Base-by-base conservation (phyloP, 257 asterid genomes). In the Verbena officinalis region DNA sequence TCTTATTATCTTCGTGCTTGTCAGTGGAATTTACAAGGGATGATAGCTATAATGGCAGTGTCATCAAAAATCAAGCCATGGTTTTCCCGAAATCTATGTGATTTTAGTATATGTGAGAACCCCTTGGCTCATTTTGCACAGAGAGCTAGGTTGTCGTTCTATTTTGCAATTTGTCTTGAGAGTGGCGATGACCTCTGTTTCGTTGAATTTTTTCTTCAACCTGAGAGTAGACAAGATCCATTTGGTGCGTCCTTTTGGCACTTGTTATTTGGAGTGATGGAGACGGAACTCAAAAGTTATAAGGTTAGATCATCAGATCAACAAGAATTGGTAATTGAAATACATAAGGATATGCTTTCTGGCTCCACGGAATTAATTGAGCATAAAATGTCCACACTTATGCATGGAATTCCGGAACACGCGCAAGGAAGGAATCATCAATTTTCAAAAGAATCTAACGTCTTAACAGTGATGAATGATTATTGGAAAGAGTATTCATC, bases 101-200 rank as follows among this genome's bases (percentile, higher is more conserved):
- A 64, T 49, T 30, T 46, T 3, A 57, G 39, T 42, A 46, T 56
- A 38, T 5, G 20, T 1, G 44, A 36, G 62, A 44, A 38, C 19
- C 71, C 71, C 5, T 27, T 17, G 33, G 76, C 58, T 10, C 72
- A 72, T 61, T 72, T 36, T 50, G 63, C 63, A 0, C 62, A 12
- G 17, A n/a, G 0, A 27, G 51, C 54, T 20, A 55, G 54, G 19
- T 12, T 62, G 23, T 43, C 70, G 27, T 39, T 17, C 19, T 22
- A 46, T 15, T 42, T 53, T 43, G 69, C 49, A 34, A 24, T 70
- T 44, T 46, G 16, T 49, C 43, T 54, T 12, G 15, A 16, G 24
- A 58, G 62, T 13, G 1, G 11, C 31, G 57, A 34, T 7, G 9
- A 9, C 9, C 0, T 10, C 3, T 36, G 20, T 39, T 0, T 65